Evolutionary conservation across 208 protist species (phyloP).

Genomic region (Crithidia fasciculata): DNA sequence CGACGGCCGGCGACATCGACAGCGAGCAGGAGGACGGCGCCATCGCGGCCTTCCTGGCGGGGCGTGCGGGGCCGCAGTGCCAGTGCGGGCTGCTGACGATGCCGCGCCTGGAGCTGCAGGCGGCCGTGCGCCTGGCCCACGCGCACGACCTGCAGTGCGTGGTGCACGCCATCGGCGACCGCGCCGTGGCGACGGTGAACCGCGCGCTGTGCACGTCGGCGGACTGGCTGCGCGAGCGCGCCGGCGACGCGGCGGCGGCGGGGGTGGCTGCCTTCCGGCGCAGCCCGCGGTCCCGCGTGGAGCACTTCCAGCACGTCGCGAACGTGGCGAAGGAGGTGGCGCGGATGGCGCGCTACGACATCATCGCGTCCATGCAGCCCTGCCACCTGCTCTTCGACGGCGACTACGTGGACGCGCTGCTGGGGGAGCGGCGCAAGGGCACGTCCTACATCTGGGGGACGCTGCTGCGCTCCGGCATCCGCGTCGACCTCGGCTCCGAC

Average conservation of each 20-base stretch:
- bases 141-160: constrained; percentile 41
- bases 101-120: constrained; percentile 36
- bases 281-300: constrained; percentile 58
- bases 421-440: constrained; percentile 41
- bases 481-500: constrained; percentile 63
- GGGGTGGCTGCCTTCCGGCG: constrained; percentile 31
- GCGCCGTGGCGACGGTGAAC: constrained; percentile 55
- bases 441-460: constrained; percentile 61
- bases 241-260: neutral
- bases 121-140: constrained; percentile 32
- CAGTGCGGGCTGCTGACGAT: constrained; percentile 56
- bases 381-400: constrained; percentile 66
- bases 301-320: constrained; percentile 70
- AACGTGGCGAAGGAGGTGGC: constrained; percentile 46
- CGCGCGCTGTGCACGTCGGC: constrained; percentile 41
- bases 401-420: constrained; percentile 54
- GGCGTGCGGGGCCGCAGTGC: constrained; percentile 21
- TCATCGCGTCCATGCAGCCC: constrained; percentile 83
- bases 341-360: constrained; percentile 45
- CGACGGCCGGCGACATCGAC: constrained; percentile 52
- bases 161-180: constrained; percentile 77
- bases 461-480: constrained; percentile 39
- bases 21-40: constrained; percentile 47
- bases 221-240: constrained; percentile 27
- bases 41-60: constrained; percentile 27